phyloP scores from a whole-genome alignment of 129 eudicot species.

The Centella asiatica region DNA sequence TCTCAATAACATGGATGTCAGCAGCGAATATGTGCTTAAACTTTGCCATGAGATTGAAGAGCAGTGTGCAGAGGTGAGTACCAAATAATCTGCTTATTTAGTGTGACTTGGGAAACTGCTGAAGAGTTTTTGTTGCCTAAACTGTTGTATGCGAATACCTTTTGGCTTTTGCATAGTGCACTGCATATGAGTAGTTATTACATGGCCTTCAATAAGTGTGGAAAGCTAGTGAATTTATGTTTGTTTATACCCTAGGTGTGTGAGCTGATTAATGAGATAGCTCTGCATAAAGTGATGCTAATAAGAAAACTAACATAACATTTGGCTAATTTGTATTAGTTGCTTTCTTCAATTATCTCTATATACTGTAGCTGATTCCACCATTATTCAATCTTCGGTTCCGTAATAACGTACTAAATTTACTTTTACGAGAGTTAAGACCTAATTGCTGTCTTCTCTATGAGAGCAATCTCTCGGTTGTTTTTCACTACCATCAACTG shows the following conservation, averaged over 20 bases:
- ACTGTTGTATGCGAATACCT: no score
- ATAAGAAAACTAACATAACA: not conserved
- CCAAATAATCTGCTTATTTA: not conserved
- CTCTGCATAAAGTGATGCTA: not conserved
- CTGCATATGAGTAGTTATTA: not conserved
- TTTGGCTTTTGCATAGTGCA: not conserved
- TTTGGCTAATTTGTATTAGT: no score
- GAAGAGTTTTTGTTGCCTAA: no score
- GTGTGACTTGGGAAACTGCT: not conserved
- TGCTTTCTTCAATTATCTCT: no score
- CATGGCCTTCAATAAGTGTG: not conserved
- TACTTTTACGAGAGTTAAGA: no score
- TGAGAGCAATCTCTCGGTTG: no score
- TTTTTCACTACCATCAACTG: no score
- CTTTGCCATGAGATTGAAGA: slow-evolving; percentile 89
- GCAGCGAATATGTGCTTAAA: slow-evolving; percentile 79
- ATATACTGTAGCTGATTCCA: no score
- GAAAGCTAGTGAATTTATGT: not conserved
- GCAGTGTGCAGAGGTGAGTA: slow-evolving; percentile 78
- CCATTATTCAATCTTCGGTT: no score
- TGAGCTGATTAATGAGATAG: not conserved
- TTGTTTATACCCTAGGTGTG: no score
- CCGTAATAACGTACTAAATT: no score
- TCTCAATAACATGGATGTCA: slow-evolving; percentile 83
- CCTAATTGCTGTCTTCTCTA: no score